Conservation (phyloP, 345 rosid species). For the Cardamine resedifolia region DNA sequence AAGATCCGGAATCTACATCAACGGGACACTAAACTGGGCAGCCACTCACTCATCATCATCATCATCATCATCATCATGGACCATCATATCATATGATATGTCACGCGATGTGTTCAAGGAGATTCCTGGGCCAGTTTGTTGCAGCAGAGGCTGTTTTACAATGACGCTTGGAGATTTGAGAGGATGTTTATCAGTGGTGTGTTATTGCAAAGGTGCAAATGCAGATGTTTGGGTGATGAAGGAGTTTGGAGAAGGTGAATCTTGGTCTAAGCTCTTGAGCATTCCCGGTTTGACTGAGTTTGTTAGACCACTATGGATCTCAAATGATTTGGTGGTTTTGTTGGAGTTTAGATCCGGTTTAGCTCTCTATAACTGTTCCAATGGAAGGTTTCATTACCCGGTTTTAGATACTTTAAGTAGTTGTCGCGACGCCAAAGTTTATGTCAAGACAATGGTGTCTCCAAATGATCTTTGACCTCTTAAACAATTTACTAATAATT, state of each 20-base stretch:
- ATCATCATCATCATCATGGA: constrained; percentile 20
- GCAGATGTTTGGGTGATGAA: constrained; percentile 42
- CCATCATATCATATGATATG: constrained; percentile 38
- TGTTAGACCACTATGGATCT: constrained; percentile 31
- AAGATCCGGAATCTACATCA: constrained; percentile 35
- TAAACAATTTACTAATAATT: no score
- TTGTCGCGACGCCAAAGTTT: constrained; percentile 33
- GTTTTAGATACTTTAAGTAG: constrained; percentile 16
- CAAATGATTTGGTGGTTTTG: constrained; percentile 28
- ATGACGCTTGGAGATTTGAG: constrained; percentile 34
- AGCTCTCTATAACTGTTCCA: constrained; percentile 30
- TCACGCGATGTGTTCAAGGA: constrained; percentile 30
- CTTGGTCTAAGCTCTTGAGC: constrained; percentile 35
- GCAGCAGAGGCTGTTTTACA: constrained; percentile 31
- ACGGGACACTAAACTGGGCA: constrained; percentile 40
- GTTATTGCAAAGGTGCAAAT: constrained; percentile 15
- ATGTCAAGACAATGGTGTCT: constrained; percentile 35
- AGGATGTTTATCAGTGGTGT: constrained; percentile 35
- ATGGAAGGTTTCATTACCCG: constrained; percentile 22
- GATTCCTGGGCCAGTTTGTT: constrained; percentile 19
- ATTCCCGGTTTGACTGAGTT: constrained; percentile 32
- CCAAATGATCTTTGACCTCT: constrained; percentile 21
- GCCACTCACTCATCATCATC: constrained; percentile 1
- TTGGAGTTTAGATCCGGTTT: constrained; percentile 42
- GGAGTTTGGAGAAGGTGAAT: constrained; percentile 27